phyloP scores from a whole-genome alignment of 2,329 filamentous ascomycete genomes.

The Colletotrichum sp. region DNA sequence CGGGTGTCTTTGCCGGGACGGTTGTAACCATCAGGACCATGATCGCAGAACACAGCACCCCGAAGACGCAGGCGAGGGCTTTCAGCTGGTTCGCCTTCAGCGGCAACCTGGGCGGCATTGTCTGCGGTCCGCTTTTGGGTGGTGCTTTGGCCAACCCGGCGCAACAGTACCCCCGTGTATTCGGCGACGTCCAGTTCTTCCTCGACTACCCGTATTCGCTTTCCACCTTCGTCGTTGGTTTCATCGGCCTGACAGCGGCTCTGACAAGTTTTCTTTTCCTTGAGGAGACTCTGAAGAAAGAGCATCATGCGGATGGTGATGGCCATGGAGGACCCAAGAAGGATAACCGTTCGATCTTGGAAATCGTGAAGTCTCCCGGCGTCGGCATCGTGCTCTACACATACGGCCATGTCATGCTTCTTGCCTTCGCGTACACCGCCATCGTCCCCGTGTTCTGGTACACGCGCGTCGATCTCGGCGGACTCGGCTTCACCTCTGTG shows the following conservation, averaged over 20 bases:
- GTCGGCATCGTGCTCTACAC: constrained; percentile 70
- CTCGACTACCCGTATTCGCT: constrained; percentile 70
- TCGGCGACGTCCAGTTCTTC: constrained; percentile 64
- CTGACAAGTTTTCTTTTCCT: constrained; percentile 59
- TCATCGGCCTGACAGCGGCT: constrained; percentile 53
- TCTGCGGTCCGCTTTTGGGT: constrained; percentile 70
- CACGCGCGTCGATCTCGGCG: constrained; percentile 66
- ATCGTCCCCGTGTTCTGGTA: constrained; percentile 73
- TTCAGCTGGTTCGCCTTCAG: constrained; percentile 81
- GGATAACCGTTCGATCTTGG: not conserved
- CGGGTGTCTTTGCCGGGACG: constrained; percentile 76
- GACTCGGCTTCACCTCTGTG: constrained; percentile 65
- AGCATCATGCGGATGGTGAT: not conserved
- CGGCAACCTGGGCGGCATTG: constrained; percentile 72
- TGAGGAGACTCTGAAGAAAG: constrained; percentile 62
- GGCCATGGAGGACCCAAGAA: not conserved
- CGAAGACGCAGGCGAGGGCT: constrained; percentile 71
- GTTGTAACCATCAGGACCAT: constrained; percentile 79
- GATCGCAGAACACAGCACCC: constrained; percentile 75
- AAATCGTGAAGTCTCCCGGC: constrained; percentile 65
- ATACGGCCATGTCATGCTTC: constrained; percentile 70
- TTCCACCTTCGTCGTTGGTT: constrained; percentile 56
- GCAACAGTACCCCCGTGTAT: constrained; percentile 63
- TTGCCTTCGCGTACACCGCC: constrained; percentile 76
- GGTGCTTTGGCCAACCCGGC: constrained; percentile 73